Percentiles rank a stretch among this genome's conserved stretches.
Conservation (phyloP, 192 early-diverging fungal species). For the Coemansia sp. region DNA sequence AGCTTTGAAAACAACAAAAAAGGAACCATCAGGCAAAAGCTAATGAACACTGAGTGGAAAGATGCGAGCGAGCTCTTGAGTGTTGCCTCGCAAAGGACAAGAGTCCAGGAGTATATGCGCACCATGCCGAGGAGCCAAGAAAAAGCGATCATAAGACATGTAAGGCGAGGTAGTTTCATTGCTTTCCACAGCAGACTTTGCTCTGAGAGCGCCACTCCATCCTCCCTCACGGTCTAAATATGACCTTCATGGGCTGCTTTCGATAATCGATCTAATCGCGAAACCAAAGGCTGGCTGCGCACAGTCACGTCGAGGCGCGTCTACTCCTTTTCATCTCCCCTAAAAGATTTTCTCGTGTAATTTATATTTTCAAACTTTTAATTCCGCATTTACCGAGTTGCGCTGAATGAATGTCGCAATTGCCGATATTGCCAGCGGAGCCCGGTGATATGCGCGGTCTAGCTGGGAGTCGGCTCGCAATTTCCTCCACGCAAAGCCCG, state of each 20-base stretch:
- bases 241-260: not conserved
- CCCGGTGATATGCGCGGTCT: not conserved
- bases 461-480: not conserved
- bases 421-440: not conserved
- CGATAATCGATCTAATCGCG: not conserved
- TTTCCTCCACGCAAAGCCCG: not conserved
- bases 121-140: not conserved
- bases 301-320: not conserved
- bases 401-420: slow-evolving; percentile 4
- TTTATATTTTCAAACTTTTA: not conserved
- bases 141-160: no score
- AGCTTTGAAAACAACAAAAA: not conserved
- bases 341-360: not conserved
- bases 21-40: not conserved
- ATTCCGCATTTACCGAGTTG: not conserved
- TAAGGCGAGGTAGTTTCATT: no score
- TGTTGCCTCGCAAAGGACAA: not conserved
- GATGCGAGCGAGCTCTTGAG: not conserved
- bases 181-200: no score
- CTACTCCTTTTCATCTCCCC: not conserved
- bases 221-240: no score
- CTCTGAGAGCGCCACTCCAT: no score
- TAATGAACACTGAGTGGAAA: not conserved
- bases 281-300: not conserved
- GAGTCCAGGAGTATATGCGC: not conserved